These are phyloP conservation scores for Monotropa hypopitys DNA, from an alignment of 179 eudicot genomes.

Conservation along the genomic window DNA sequence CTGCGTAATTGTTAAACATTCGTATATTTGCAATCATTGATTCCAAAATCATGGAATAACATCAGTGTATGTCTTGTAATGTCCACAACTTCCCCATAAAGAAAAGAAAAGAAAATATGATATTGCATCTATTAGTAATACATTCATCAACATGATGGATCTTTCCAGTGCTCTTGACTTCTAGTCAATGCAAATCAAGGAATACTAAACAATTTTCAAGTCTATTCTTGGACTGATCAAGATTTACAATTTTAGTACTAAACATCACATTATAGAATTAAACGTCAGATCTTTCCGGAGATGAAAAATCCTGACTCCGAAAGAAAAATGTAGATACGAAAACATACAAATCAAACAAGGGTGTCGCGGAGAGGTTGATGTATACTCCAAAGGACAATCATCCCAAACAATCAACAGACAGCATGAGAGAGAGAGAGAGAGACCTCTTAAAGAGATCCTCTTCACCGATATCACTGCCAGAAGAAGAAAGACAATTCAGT, in stretches of 20 bases:
- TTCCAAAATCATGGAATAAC: not conserved
- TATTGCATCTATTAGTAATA: not conserved
- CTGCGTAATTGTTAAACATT: not conserved
- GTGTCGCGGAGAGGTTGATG: not conserved
- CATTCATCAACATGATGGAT: not conserved
- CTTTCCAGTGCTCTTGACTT: not conserved
- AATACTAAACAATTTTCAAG: not conserved
- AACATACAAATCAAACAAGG: not conserved
- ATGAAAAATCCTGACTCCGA: not conserved
- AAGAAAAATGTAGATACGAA: not conserved
- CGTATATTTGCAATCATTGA: not conserved
- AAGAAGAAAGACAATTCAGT: conserved; percentile 50
- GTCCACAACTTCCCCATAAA: not conserved
- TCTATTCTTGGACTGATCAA: not conserved
- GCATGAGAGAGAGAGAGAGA: not conserved
- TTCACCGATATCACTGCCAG: conserved; percentile 33
- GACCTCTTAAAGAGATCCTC: conserved; percentile 71
- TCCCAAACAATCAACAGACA: not conserved
- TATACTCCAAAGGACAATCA: not conserved
- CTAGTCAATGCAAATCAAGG: not conserved
- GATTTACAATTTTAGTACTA: not conserved
- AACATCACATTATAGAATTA: not conserved
- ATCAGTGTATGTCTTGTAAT: not conserved
- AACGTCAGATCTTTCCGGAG: not conserved
- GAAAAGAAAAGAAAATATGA: not conserved